These are phyloP conservation scores for Zanthoxylum bungeanum DNA, from an alignment of 345 rosid species.

Conservation along the genomic window DNA sequence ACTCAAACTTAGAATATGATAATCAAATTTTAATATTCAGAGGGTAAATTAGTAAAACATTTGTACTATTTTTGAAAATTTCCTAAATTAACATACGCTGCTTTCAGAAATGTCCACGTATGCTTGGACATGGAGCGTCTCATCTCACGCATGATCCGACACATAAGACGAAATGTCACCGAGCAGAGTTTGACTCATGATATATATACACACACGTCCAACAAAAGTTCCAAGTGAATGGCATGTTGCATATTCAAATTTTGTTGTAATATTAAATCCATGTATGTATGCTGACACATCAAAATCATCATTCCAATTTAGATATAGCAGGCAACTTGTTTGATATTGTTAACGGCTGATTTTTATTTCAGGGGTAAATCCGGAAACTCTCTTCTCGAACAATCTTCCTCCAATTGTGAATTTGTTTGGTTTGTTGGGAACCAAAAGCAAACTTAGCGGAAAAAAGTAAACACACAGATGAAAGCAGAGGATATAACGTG, in stretches of 20 bases:
- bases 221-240: neutral
- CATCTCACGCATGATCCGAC: neutral
- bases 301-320: neutral
- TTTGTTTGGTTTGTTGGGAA: too few species aligned
- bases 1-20: too few species aligned
- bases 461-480: too few species aligned
- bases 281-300: neutral
- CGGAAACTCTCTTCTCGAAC: too few species aligned
- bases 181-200: neutral
- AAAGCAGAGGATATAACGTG: too few species aligned
- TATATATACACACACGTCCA: neutral
- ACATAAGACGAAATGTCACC: neutral
- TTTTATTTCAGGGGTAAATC: too few species aligned
- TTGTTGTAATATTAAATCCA: neutral
- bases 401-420: too few species aligned
- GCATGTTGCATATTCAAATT: neutral
- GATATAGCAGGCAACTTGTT: conserved; percentile 1
- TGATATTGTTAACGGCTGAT: too few species aligned
- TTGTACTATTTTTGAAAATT: neutral
- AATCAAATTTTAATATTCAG: too few species aligned
- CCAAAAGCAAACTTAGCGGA: too few species aligned
- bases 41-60: too few species aligned
- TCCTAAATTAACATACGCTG: neutral
- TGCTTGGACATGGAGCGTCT: neutral
- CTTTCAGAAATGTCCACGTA: neutral